Evolutionary conservation across 2,329 filamentous ascomycete species (phyloP), one percentile per base, ranked within the genome.

Genomic region (Pseudogymnoascus sp.): DNA sequence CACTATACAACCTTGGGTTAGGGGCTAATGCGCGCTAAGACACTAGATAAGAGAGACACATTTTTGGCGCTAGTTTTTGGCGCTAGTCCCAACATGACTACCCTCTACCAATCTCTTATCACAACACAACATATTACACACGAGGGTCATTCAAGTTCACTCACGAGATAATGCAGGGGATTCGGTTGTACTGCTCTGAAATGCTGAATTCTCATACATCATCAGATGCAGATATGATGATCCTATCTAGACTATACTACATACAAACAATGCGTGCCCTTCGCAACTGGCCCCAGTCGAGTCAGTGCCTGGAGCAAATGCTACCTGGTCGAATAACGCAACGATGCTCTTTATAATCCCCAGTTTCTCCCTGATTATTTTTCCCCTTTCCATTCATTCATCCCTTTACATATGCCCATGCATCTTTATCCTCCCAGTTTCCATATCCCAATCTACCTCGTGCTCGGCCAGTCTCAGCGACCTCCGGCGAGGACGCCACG

Each of bases 401-500:
- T 57, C 50, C 50, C 50, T 57, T 57, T 57, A 57, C 50, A 57
- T 35, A 57, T 57, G 50, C 50, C 50, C 50, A 33, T 35, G 50
- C 50, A 57, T 57, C 50, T 35, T 57, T 57, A 57, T 57, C 50
- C 28, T 57, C 50, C 47, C 13, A 8, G 4, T 17, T 57, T 35
- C 50, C 17, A 21, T 57, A 33, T 57, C 50, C 50, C 50, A 57
- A 33, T 57, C 50, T 57, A 35, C 50, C 10, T 11, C 50, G 15
- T 28, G 3, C 15, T 57, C 50, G 50, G 10, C 50, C 17, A 57
- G 50, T 57, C 28, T 57, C 28, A 57, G 10, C 28, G 50, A 57
- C 67, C 67, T 47, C 65, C 67, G 4, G 67, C 66, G 68, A 74
- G 72, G 23, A 71, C 63, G 26, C 66, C 68, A 28, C 67, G 66